Percentiles rank a stretch among this genome's conserved stretches.
These are phyloP conservation scores for Aspergillus haitiensis DNA, from an alignment of 495 filamentous ascomycete species.

Conservation along the genomic window DNA sequence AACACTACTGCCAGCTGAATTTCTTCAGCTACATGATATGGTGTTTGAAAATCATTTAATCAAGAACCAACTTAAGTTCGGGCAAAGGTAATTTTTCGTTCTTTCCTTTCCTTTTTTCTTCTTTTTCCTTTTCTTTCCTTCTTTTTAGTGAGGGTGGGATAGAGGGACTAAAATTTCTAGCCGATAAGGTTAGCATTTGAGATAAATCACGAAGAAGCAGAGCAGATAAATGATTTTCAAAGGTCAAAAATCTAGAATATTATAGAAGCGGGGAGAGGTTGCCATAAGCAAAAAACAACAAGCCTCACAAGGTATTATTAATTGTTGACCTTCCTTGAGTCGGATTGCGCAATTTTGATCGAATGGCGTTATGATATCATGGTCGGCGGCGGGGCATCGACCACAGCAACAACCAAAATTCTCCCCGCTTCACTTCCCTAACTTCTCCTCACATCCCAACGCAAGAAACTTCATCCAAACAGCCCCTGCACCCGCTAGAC, in stretches of 20 bases:
- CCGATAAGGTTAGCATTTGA: too few relatives aligned
- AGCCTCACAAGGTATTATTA: neutral
- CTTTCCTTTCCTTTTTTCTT: too few relatives aligned
- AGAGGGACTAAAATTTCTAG: too few relatives aligned
- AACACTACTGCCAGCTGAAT: too few relatives aligned
- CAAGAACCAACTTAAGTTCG: too few relatives aligned
- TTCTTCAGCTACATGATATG: too few relatives aligned
- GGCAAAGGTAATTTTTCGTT: too few relatives aligned
- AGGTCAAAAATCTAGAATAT: neutral
- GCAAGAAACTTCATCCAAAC: conserved; percentile 6
- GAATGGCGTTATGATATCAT: conserved; percentile 27
- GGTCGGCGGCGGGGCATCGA: conserved; percentile 26
- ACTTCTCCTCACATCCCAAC: conserved; percentile 8
- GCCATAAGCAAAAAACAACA: neutral
- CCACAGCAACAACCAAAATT: neutral
- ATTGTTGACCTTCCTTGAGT: conserved; percentile 1
- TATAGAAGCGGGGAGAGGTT: neutral
- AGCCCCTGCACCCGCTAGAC: too few relatives aligned
- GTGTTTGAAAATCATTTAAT: too few relatives aligned
- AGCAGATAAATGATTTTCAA: neutral
- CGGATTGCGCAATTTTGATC: conserved; percentile 16
- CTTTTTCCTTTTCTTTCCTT: too few relatives aligned
- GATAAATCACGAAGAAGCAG: too few relatives aligned
- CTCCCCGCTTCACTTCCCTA: conserved; percentile 14
- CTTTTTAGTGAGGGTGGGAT: too few relatives aligned